phyloP scores from a whole-genome alignment of 1,139 yeast genomes.

The Hansenula lynferdii region DNA sequence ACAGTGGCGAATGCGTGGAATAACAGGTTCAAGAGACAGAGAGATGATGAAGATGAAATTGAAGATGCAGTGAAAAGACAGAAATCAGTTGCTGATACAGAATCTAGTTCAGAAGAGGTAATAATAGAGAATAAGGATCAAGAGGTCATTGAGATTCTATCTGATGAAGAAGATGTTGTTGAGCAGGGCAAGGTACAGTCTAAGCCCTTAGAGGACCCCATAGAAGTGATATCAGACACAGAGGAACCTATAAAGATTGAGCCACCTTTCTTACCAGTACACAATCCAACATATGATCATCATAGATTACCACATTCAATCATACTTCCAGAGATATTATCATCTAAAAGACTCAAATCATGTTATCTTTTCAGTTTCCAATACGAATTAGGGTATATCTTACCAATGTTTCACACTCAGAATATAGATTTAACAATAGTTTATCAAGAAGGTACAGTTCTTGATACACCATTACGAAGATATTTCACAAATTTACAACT shows the following conservation, averaged over 20 bases:
- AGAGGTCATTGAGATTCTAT: slow-evolving; percentile 65
- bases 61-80: neutral
- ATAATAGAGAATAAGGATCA: too few species aligned
- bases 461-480: slow-evolving; percentile 4
- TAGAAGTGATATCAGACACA: slow-evolving; percentile 6
- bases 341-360: slow-evolving; percentile 16
- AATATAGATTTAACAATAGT: slow-evolving; percentile 20
- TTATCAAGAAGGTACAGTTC: slow-evolving; percentile 27
- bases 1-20: neutral
- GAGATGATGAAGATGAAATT: too few species aligned
- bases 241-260: slow-evolving; percentile 3
- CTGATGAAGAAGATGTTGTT: neutral
- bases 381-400: slow-evolving; percentile 25
- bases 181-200: too few species aligned
- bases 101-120: too few species aligned
- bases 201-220: neutral
- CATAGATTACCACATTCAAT: slow-evolving; percentile 18
- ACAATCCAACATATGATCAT: slow-evolving; percentile 26
- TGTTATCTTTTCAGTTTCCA: slow-evolving; percentile 30
- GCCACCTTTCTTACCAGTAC: slow-evolving; percentile 24
- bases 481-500: slow-evolving; percentile 16
- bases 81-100: neutral
- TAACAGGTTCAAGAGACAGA: neutral
- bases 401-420: slow-evolving; percentile 16
- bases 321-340: slow-evolving; percentile 24